Evolutionary conservation across 331 rosid genomes (phyloP), one percentile per base, ranked within the genome.

Genomic region (Quercus phellos): DNA sequence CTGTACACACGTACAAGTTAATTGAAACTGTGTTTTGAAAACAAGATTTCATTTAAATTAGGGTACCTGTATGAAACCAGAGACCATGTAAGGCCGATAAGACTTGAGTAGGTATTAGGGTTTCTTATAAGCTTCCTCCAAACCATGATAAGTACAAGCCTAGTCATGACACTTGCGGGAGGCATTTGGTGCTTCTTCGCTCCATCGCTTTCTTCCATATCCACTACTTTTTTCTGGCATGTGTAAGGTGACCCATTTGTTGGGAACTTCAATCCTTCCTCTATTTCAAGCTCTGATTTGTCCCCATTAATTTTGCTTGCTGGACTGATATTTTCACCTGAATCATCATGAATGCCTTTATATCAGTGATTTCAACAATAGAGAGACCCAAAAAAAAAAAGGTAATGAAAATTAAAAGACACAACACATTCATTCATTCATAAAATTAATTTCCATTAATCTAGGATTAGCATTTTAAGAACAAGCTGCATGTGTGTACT

Each of bases 71-170:
- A 94, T 68, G 98, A 94, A 26, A 94, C 10, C 68, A 94, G 97
- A 69, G 99, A 92, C 99, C 99, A 94, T 13, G 77, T 29, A 11
- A 94, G 78, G 71, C 99, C 99, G 0, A 94, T 4, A 51, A 94
- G 90, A 67, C 99, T 94, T 1, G 99, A 90, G 64, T 94, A 94
- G 3, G 99, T 94, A 71, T 94, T 94, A 74, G 99, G 99, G 77
- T 94, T 94, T 82, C 99, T 76, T 1, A 94, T 94, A 74, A 94
- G 99, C 81, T 94, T 94, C 75, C 99, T 90, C 99, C 99, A 90
- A 53, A 94, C 99, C 99, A 94, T 92, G 80, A 92, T 87, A 68
- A 94, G 94, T 19, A 94, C 93, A 26, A 94, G 97, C 72, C 95
- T 90, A 27, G 97, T 94, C 92, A 94, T 94, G 16, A 94, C 99